Evolutionary conservation across 176 grass and related monocot genomes (phyloP), one percentile per base, ranked within the genome.

Genomic region (Typha latifolia): DNA sequence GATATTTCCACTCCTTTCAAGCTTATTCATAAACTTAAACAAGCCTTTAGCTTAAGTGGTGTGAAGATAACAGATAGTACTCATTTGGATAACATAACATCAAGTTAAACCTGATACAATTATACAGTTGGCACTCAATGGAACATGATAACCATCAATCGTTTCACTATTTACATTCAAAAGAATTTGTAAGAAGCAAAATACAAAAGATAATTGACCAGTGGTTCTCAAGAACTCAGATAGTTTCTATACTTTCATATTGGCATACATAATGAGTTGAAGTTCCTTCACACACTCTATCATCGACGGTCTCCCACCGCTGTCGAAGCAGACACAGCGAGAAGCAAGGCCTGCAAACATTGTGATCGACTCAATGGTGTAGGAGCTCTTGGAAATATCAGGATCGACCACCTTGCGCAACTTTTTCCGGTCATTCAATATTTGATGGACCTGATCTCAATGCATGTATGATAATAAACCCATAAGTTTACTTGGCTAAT

Each of bases 261-360:
- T 99, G 72, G 86, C 83, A 80, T 86, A 90, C 21, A 84, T 85
- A 66, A 85, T 84, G 80, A 90, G 24, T 76, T 90, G 89, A 55
- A 99, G 81, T 81, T 93, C 86, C 86, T 83, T 93, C 67, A 99
- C 81, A 74, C 86, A 99, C 47, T 93, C 95, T 16, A 37, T 47
- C 86, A 93, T 99, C 48, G 94, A 69, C 3, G 94, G 94, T 32
- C 94, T 79, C 24, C 70, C 81, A 62, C 72, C 69, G 63, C 95
- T 77, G 55, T 99, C 95, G 55, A 99, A 82, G 78, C 70, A 84
- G 48, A 99, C 84, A 73, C 88, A 99, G 16, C 86, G 86, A 47
- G 94, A 87, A 70, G 89, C 94, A 57, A 99, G 88, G 12, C 62
- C 71, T 48, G 83, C 81, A 76, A 99, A 90, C 81, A 87, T 81